Evolutionary conservation across 1,284 basidiomycete species (phyloP).

Genomic region (Cutaneotrichosporon arboriforme): DNA sequence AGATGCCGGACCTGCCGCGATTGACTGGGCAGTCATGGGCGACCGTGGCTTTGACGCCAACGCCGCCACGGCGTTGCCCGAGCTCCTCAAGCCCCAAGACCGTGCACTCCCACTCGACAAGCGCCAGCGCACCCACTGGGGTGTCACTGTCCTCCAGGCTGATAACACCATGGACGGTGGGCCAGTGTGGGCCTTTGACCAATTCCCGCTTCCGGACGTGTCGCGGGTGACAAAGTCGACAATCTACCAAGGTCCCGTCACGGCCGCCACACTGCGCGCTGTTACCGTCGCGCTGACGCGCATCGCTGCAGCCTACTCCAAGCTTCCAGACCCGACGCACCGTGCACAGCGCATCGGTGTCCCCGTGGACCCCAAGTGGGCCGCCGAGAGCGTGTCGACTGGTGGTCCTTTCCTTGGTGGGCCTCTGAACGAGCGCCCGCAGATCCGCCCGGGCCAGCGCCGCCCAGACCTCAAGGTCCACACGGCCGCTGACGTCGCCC

Average conservation of each 20-base stretch:
- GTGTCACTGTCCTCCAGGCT: slow-evolving; percentile 49
- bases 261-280: slow-evolving; percentile 42
- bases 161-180: slow-evolving; percentile 50
- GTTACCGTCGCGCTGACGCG: slow-evolving; percentile 46
- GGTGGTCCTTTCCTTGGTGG: slow-evolving; percentile 45
- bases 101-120: slow-evolving; percentile 16
- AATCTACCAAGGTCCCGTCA: slow-evolving; percentile 49
- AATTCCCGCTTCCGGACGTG: slow-evolving; percentile 44
- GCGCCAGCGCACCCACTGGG: slow-evolving; percentile 46
- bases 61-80: slow-evolving; percentile 33
- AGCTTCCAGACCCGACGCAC: slow-evolving; percentile 12
- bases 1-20: slow-evolving; percentile 50
- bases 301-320: slow-evolving; percentile 21
- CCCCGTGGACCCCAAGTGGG: slow-evolving; percentile 22
- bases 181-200: slow-evolving; percentile 52
- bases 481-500: slow-evolving; percentile 43
- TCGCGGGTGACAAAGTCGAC: slow-evolving; percentile 46
- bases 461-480: slow-evolving; percentile 34
- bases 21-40: slow-evolving; percentile 51
- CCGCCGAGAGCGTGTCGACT: slow-evolving; percentile 31
- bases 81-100: slow-evolving; percentile 26
- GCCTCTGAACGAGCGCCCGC: slow-evolving; percentile 43
- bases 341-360: slow-evolving; percentile 7
- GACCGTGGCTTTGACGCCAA: slow-evolving; percentile 44
- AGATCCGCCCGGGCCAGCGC: slow-evolving; percentile 45